phyloP scores from a whole-genome alignment of 768 basidiomycete genomes.

The Cystobasidiopsis lactophilus region DNA sequence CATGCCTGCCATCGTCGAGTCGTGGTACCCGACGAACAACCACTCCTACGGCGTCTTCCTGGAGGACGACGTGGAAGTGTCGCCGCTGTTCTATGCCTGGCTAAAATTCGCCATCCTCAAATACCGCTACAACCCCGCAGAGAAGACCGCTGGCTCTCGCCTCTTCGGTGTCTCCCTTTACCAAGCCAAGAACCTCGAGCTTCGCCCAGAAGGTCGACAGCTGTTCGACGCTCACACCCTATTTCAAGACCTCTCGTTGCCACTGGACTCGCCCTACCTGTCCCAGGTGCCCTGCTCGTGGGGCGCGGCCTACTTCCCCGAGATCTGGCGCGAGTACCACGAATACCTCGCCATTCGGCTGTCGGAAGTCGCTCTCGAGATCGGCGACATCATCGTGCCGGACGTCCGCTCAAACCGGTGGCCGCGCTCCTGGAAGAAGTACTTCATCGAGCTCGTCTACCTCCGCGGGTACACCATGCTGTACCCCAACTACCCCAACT shows the following conservation, averaged over 20 bases:
- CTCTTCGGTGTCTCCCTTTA: conserved; percentile 69
- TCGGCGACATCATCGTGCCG: conserved; percentile 38
- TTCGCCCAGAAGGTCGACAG: conserved; percentile 42
- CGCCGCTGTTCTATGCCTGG: conserved; percentile 68
- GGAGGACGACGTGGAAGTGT: conserved; percentile 71
- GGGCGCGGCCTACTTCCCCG: conserved; percentile 77
- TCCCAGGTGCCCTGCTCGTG: conserved; percentile 76
- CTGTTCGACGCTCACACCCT: conserved; percentile 43
- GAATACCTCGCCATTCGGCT: conserved; percentile 48
- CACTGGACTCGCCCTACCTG: conserved; percentile 46
- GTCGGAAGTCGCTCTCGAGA: conserved; percentile 30
- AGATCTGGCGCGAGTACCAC: conserved; percentile 74
- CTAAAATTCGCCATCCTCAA: conserved; percentile 52
- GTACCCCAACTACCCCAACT: conserved; percentile 58
- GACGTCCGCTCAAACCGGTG: conserved; percentile 58
- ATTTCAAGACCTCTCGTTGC: conserved; percentile 28
- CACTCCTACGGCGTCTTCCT: conserved; percentile 56
- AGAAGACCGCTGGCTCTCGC: conserved; percentile 26
- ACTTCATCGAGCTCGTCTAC: conserved; percentile 65
- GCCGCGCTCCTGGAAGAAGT: conserved; percentile 68
- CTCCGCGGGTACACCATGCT: conserved; percentile 69
- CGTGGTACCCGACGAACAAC: conserved; percentile 59
- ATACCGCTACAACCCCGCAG: conserved; percentile 47
- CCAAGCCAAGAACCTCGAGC: conserved; percentile 61
- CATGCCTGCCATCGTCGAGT: conserved; percentile 62